Base-by-base conservation (phyloP, 208 protist species). In the Acanthamoeba divionensis region DNA sequence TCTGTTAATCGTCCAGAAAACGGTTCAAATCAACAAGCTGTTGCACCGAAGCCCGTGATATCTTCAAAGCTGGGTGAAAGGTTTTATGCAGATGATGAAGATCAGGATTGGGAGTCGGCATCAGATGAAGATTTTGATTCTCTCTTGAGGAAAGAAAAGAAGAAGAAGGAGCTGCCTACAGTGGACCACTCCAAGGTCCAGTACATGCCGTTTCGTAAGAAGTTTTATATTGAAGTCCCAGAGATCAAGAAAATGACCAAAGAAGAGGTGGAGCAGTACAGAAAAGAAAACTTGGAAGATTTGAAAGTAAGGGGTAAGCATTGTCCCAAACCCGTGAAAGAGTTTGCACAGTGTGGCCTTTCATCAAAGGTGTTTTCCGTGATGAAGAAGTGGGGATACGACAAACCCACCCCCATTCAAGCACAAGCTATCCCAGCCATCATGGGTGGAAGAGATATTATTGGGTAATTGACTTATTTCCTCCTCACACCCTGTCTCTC, bases 331-430 rank as follows among this genome's bases (percentile, higher is more conserved):
- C 95, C 95, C 18, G 89, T 96, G 26, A 92, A 86, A 36, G 85
- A 65, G 26, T 96, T 91, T 89, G 10, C 85, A 12, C 95, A 96
- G 57, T 93, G 73, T 62, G 95, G 93, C 26, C 60, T 95, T 24
- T 63, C 18, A 18, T 60, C 54, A 3, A 92, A 88, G 54, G 21
- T 94, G 31, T 91, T 13, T 33, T 18, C 62, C 29, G 18, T 88
- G 57, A 88, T 83, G n/a, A 67, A 92, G 12, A 85, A 90, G 38
- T 73, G 67, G 45, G 41, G 80, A 8, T 98, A 93, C 69, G 75
- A 91, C 15, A 79, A 91, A 52, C 97, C 97, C 9, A 97, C 96
- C 41, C 89, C 97, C 24, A 97, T 98, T 87, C 97, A 98, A 90
- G 82, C 93, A 36, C 96, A 97, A 85, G 95, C 95, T 2, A 90